Base-by-base conservation (phyloP, 1,284 basidiomycete species). In the Paramarasmius palmivorus region DNA sequence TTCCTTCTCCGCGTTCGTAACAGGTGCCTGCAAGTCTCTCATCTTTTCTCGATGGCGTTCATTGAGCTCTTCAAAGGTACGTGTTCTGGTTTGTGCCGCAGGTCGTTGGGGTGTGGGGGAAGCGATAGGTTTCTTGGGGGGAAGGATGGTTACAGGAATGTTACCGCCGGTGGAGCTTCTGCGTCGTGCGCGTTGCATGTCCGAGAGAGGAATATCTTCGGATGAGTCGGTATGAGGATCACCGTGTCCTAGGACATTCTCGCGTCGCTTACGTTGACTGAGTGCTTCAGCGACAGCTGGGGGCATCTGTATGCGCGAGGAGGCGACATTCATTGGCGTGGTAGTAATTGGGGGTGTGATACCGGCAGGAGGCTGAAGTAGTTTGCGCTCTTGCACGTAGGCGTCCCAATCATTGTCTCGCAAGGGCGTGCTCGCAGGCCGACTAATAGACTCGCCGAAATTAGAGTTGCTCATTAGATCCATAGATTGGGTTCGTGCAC, bases 41-140 rank as follows among this genome's bases (percentile, higher is more conserved):
- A 92, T 80, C 71, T 89, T 90, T 71, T 90, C 84, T 53, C 87
- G 81, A 62, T 92, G 90, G n/a, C 90, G 77, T 62, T 90, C 89
- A 50, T 82, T 84, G 41, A 92, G 75, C 65, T 92, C 89, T 67
- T 92, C 90, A 64, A 88, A 90, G 2, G 90, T 90, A 49, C 79
- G 78, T 39, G 82, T 78, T 23, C 86, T 84, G 41, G 73, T 66
- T 2, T 71, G 63, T 20, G 7, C 29, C 12, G 73, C 67, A 3
- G 77, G 73, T 20, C 73, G 71, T 60, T 79, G 79, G 12, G 79
- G 78, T 19, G 71, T 67, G 2, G 82, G 79, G 8, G 81, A 68
- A 22, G 72, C 66, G 26, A 80, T 71, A 5, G 63, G 63, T 55
- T 77, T 79, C 46, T 76, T 76, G 35, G 88, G 88, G n/a, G 86